These are phyloP conservation scores for Lactarius hatsudake DNA, from an alignment of 768 basidiomycete species.

Conservation along the genomic window DNA sequence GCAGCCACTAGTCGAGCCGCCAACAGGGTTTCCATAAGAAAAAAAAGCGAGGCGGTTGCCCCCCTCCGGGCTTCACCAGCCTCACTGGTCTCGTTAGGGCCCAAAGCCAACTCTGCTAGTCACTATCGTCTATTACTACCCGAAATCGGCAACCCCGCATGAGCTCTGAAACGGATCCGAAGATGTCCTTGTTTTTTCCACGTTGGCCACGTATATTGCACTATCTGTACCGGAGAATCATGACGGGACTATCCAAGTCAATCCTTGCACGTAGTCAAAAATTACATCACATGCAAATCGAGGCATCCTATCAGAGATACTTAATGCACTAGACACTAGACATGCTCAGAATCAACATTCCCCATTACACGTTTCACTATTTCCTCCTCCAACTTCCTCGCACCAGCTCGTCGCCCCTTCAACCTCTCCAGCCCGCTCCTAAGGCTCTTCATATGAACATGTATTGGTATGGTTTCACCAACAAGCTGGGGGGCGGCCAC, in stretches of 20 bases:
- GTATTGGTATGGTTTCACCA: slow-evolving; percentile 58
- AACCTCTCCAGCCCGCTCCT: slow-evolving; percentile 57
- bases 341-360: not conserved
- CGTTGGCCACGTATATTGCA: not conserved
- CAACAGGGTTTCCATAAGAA: too few relatives aligned
- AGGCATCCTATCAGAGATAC: not conserved
- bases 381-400: slow-evolving; percentile 46
- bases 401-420: slow-evolving; percentile 54
- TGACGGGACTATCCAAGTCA: not conserved
- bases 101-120: not conserved
- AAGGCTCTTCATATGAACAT: slow-evolving; percentile 77
- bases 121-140: not conserved
- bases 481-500: slow-evolving; percentile 66
- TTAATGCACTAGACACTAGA: not conserved
- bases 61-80: too few relatives aligned
- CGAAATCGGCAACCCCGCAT: not conserved
- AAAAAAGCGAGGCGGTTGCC: too few relatives aligned
- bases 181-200: not conserved
- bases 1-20: too few relatives aligned
- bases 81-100: too few relatives aligned
- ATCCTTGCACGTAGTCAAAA: not conserved
- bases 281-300: not conserved
- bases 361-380: slow-evolving; percentile 34
- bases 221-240: not conserved
- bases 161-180: not conserved